These are phyloP conservation scores for Saccharomycopsis lassenensis DNA, from an alignment of 805 yeast species.

Conservation along the genomic window DNA sequence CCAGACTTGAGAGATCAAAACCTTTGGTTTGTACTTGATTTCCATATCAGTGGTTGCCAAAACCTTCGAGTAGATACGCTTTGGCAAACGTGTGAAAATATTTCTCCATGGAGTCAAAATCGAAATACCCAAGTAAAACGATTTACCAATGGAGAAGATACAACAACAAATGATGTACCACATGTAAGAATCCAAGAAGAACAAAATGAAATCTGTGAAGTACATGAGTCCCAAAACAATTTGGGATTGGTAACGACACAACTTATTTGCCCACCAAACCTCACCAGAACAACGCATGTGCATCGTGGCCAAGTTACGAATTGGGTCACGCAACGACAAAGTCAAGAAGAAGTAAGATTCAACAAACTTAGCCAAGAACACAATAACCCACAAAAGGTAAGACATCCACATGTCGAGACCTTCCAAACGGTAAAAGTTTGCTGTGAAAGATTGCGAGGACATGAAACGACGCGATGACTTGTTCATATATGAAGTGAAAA, in stretches of 20 bases:
- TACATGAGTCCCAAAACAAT: slow-evolving; percentile 89
- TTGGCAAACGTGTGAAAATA: slow-evolving; percentile 93
- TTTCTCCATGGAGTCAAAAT: slow-evolving; percentile 99
- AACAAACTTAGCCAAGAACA: slow-evolving; percentile 75
- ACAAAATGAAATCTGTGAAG: slow-evolving; percentile 83
- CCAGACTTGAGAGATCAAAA: slow-evolving; percentile 97
- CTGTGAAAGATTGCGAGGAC: slow-evolving; percentile 93
- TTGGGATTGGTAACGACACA: slow-evolving; percentile 81
- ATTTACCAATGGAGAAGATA: slow-evolving; percentile 92
- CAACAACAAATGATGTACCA: slow-evolving; percentile 97
- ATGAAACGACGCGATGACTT: slow-evolving; percentile 79
- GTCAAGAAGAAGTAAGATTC: slow-evolving; percentile 93
- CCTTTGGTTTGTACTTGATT: slow-evolving; percentile 97
- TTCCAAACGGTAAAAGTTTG: slow-evolving; percentile 65
- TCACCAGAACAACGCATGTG: slow-evolving; percentile 95
- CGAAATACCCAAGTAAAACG: slow-evolving; percentile 97
- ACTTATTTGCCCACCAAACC: slow-evolving; percentile 54
- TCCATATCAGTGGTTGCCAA: slow-evolving; percentile 99
- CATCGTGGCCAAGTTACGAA: slow-evolving; percentile 76
- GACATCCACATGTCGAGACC: slow-evolving; percentile 97
- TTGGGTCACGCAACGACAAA: slow-evolving; percentile 86
- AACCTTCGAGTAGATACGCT: slow-evolving; percentile 96
- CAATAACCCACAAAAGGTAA: slow-evolving; percentile 79
- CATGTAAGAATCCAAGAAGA: slow-evolving; percentile 97
- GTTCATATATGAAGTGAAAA: slow-evolving; percentile 86